Percentiles rank a stretch among this genome's conserved stretches.
Conservation (phyloP, 768 basidiomycete genomes). For the Suillus sp. region DNA sequence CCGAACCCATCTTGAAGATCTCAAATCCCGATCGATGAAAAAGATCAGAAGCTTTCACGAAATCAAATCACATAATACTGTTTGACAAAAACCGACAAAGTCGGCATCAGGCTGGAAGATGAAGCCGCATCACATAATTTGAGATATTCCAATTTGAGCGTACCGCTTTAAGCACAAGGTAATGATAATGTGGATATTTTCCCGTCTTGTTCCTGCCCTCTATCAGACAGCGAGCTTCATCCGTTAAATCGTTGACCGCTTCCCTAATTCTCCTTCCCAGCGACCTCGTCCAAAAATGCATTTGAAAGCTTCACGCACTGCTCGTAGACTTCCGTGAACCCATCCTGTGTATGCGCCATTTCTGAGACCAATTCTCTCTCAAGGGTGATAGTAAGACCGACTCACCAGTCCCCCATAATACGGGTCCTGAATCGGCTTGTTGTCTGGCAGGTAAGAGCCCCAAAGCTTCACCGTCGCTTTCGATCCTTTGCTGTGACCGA, state of each 20-base stretch:
- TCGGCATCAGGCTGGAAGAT: neutral
- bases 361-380: neutral
- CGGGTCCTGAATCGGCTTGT: conserved; percentile 76
- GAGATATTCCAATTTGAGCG: neutral
- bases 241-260: neutral
- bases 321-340: conserved; percentile 76
- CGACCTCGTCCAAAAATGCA: conserved; percentile 75
- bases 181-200: neutral
- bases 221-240: neutral
- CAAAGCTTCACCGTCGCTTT: conserved; percentile 72
- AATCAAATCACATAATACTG: neutral
- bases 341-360: conserved; percentile 45
- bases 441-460: conserved; percentile 70
- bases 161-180: neutral
- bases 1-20: neutral
- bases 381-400: conserved; percentile 15
- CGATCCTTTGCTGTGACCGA: conserved; percentile 32
- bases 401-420: conserved; percentile 75
- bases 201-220: neutral
- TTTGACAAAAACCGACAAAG: neutral
- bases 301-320: conserved; percentile 75
- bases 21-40: neutral
- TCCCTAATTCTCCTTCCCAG: conserved; percentile 30
- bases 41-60: neutral
- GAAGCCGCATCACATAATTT: neutral